Evolutionary conservation across 2,329 filamentous ascomycete species (phyloP).

Genomic region (Aspergillus versicolor): DNA sequence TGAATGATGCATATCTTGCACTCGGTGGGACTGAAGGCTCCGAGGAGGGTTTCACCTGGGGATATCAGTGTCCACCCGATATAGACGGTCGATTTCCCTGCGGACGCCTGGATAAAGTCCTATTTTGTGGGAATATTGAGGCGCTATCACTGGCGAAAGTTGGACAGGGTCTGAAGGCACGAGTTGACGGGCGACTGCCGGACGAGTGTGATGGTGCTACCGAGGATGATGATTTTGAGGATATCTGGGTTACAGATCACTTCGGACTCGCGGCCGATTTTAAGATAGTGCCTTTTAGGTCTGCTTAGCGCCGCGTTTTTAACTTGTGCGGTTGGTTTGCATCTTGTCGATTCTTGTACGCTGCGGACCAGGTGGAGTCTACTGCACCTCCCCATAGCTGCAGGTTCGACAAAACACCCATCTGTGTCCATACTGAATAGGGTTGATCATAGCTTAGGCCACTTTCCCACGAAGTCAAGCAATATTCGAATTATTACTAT

Average conservation of each 20-base stretch:
- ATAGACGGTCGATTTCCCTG: conserved; percentile 49
- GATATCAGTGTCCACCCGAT: conserved; percentile 50
- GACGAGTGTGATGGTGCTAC: conserved; percentile 26
- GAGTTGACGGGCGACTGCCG: not conserved
- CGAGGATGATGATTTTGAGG: conserved; percentile 37
- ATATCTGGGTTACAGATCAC: conserved; percentile 54
- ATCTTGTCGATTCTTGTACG: too few species aligned
- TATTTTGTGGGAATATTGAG: conserved; percentile 42
- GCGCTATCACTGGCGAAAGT: conserved; percentile 47
- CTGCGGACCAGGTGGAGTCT: too few species aligned
- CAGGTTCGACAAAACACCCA: too few species aligned
- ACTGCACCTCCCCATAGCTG: too few species aligned
- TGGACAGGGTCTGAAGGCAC: conserved; percentile 39
- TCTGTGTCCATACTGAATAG: too few species aligned
- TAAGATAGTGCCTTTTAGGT: not conserved
- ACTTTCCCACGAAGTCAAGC: too few species aligned
- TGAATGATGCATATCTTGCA: conserved; percentile 55
- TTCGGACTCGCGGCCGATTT: conserved; percentile 43
- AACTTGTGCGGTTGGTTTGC: too few species aligned
- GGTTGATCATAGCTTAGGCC: too few species aligned
- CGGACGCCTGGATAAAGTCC: conserved; percentile 56
- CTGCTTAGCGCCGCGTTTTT: too few species aligned
- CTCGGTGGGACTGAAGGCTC: conserved; percentile 52
- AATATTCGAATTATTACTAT: too few species aligned
- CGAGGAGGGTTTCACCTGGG: conserved; percentile 59